Base-by-base conservation (phyloP, 768 basidiomycete genomes). In the Mycena galericulata region DNA sequence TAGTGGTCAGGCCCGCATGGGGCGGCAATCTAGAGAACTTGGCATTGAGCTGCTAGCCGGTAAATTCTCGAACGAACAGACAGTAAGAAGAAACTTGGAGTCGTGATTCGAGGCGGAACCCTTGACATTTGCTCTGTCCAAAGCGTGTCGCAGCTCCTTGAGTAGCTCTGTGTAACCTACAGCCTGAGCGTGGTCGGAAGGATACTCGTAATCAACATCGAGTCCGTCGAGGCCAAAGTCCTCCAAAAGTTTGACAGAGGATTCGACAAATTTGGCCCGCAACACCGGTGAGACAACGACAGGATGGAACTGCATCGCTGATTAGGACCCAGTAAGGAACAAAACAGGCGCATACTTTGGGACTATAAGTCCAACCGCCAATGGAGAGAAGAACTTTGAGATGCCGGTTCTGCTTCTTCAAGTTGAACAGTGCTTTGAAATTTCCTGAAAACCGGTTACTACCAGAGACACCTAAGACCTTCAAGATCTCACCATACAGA, bases 131-230 rank as follows among this genome's bases (percentile, higher is more conserved):
- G 93, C 91, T 20, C 84, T 81, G 75, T 98, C 95, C 41, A 99
- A 80, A 2, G 85, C 95, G 22, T 83, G 72, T 41, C 98, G 82
- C 58, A 97, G 84, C 72, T 94, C 93, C 55, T 82, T 86, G 62
- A 99, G 82, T 18, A 99, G 83, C n/a, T 89, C 87, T 20, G 92
- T 90, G 76, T 97, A 99, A 3, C 95, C 95, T 27, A 77, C 79
- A 0, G 97, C 96, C 76, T 99, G 92, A 2, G 81, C 82, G 17
- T 90, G 86, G 71, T 92, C 90, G 49, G 86, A 83, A 0, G 98
- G 98, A 76, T 97, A 98, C 76, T 99, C 97, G 74, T 95, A 97
- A 78, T 97, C 96, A 30, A 97, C 80, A 74, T 97, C 96, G 11
- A 97, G 81, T 0, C 98, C 97, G 72, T 99, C 97, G 24, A 98